A percentile compares a stretch with the other conserved stretches of the same genome.
phyloP scores from a whole-genome alignment of 78 protist genomes.

The Planoprotostelium fungivorum region DNA sequence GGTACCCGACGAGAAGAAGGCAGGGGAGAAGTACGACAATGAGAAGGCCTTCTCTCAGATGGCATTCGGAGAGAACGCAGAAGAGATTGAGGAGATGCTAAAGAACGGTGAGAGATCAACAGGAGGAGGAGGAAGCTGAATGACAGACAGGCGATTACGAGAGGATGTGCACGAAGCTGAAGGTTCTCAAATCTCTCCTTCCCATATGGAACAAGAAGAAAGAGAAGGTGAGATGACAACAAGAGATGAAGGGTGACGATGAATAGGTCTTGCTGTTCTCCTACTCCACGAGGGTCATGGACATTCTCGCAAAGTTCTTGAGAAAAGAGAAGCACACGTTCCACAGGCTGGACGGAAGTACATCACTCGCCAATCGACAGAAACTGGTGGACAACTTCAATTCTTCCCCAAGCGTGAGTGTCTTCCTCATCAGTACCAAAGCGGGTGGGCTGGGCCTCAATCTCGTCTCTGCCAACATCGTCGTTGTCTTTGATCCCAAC shows the following conservation, averaged over 20 bases:
- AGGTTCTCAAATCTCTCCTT: not conserved
- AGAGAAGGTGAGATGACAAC: not conserved
- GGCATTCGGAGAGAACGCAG: no score
- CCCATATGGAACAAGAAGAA: not conserved
- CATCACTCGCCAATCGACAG: not conserved
- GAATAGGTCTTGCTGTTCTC: constrained; percentile 5
- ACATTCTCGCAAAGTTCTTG: not conserved
- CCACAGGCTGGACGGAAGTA: not conserved
- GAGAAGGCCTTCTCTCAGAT: no score
- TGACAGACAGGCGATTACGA: not conserved
- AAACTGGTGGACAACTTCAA: not conserved
- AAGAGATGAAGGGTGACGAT: no score
- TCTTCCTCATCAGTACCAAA: constrained; percentile 32
- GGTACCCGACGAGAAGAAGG: not conserved
- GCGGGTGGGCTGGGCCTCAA: constrained; percentile 66
- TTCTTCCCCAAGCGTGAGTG: not conserved
- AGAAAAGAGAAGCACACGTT: not conserved
- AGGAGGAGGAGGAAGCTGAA: not conserved
- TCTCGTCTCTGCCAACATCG: constrained; percentile 29
- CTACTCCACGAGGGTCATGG: not conserved
- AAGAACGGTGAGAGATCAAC: no score
- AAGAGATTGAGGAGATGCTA: no score
- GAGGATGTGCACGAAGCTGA: not conserved
- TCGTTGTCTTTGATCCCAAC: constrained; percentile 9
- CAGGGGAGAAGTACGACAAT: no score